Percentiles rank a stretch among this genome's conserved stretches.
These are phyloP conservation scores for Eleusine coracana DNA, from an alignment of 176 grass and related monocot species.

Conservation along the genomic window DNA sequence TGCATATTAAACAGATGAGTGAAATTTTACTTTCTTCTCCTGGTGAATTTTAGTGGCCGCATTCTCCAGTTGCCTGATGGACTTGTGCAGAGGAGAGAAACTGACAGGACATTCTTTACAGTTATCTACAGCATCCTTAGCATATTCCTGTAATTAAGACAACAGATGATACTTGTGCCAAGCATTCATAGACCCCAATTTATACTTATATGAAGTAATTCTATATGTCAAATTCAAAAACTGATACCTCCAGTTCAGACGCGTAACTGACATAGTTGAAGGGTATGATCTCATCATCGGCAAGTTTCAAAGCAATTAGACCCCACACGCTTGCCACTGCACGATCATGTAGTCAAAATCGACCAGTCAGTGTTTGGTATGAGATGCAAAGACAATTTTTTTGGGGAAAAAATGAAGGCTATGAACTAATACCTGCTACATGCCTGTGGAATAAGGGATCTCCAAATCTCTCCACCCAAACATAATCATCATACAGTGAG, in stretches of 20 bases:
- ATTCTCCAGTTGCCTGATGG: slow-evolving; percentile 64
- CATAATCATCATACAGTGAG: slow-evolving; percentile 80
- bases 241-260: slow-evolving; percentile 50
- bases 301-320: slow-evolving; percentile 86
- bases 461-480: slow-evolving; percentile 90
- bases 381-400: not conserved
- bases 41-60: slow-evolving; percentile 59
- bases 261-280: slow-evolving; percentile 76
- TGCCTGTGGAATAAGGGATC: slow-evolving; percentile 87
- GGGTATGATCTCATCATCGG: slow-evolving; percentile 84
- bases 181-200: slow-evolving; percentile 1
- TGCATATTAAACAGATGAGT: not conserved
- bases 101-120: slow-evolving; percentile 53
- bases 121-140: slow-evolving; percentile 51
- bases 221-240: slow-evolving; percentile 18
- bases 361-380: not conserved
- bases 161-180: slow-evolving; percentile 15
- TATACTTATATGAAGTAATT: not conserved
- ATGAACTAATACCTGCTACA: slow-evolving; percentile 68
- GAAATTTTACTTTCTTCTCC: slow-evolving; percentile 55
- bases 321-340: slow-evolving; percentile 86
- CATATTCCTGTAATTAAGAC: slow-evolving; percentile 44
- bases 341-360: slow-evolving; percentile 14
- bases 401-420: not conserved
- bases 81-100: slow-evolving; percentile 71